phyloP scores from a whole-genome alignment of 805 yeast species.

The Ogataea paradorogensis region DNA sequence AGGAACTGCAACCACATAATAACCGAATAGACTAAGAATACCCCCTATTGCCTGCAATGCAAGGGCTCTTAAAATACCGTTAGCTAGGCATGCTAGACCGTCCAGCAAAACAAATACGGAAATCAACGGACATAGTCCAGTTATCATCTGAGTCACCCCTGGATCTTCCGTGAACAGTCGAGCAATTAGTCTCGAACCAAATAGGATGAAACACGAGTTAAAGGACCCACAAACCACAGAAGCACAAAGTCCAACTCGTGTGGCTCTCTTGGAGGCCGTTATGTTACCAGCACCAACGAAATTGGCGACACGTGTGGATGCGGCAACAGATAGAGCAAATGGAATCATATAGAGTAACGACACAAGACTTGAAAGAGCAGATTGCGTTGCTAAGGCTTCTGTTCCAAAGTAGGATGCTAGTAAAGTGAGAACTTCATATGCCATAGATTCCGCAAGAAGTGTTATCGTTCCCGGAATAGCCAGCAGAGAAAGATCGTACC shows the following conservation, averaged over 20 bases:
- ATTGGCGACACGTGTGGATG: slow-evolving; percentile 55
- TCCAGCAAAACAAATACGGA: slow-evolving; percentile 67
- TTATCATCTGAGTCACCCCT: slow-evolving; percentile 52
- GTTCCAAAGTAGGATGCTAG: slow-evolving; percentile 53
- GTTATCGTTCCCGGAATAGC: slow-evolving; percentile 54
- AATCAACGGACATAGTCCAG: slow-evolving; percentile 57
- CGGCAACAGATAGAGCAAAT: slow-evolving; percentile 56
- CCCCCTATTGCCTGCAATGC: slow-evolving; percentile 78
- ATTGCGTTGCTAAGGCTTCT: slow-evolving; percentile 53
- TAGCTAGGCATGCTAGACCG: slow-evolving; percentile 66
- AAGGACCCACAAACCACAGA: slow-evolving; percentile 33
- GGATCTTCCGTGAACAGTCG: slow-evolving; percentile 59
- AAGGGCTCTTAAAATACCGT: slow-evolving; percentile 72
- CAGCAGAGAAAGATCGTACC: slow-evolving; percentile 40
- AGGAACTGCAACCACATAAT: slow-evolving; percentile 71
- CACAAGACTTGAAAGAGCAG: slow-evolving; percentile 51
- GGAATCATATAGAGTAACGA: slow-evolving; percentile 53
- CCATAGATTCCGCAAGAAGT: slow-evolving; percentile 55
- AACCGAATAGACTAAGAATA: slow-evolving; percentile 60
- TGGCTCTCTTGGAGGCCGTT: slow-evolving; percentile 36
- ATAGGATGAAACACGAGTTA: slow-evolving; percentile 46
- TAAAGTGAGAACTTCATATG: slow-evolving; percentile 55
- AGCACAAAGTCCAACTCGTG: slow-evolving; percentile 39
- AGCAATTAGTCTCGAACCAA: slow-evolving; percentile 51
- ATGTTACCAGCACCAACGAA: slow-evolving; percentile 43